A percentile compares a stretch with the other conserved stretches of the same genome.
phyloP scores from a whole-genome alignment of 352 stramenopile genomes.

The Globisporangium nagaii region DNA sequence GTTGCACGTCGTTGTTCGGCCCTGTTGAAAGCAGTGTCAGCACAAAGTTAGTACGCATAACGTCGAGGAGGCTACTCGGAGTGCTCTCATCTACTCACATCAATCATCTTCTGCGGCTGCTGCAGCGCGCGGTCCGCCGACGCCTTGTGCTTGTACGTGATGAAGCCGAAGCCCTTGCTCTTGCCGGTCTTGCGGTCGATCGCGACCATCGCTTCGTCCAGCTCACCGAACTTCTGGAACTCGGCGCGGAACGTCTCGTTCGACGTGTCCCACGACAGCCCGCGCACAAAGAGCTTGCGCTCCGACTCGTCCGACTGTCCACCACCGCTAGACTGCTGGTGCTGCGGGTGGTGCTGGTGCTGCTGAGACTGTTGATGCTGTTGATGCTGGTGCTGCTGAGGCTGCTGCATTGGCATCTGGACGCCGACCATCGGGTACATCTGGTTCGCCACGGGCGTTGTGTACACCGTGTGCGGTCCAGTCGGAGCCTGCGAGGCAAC shows the following conservation, averaged over 20 bases:
- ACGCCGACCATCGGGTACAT: constrained; percentile 17
- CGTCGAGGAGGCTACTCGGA: not conserved
- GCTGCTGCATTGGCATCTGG: constrained; percentile 2
- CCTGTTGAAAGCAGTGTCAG: constrained; percentile 21
- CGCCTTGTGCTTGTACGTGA: constrained; percentile 50
- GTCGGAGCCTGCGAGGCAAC: not conserved
- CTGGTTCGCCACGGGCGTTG: constrained; percentile 7
- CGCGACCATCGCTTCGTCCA: constrained; percentile 42
- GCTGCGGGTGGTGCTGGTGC: constrained; percentile 1
- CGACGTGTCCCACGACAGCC: constrained; percentile 49
- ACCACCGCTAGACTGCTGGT: not conserved
- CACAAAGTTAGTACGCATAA: too few species aligned
- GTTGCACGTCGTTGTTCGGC: constrained; percentile 52
- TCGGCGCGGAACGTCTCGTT: constrained; percentile 42
- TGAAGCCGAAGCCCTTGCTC: constrained; percentile 68
- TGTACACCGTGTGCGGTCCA: constrained; percentile 34
- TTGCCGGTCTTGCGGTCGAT: constrained; percentile 49
- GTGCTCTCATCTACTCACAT: constrained; percentile 33
- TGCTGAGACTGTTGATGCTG: constrained; percentile 2
- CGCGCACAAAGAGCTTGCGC: constrained; percentile 61
- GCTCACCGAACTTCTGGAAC: constrained; percentile 62
- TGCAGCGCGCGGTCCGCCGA: constrained; percentile 40
- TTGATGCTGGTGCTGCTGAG: constrained; percentile 10
- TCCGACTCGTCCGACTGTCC: constrained; percentile 26
- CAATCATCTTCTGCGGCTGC: constrained; percentile 57